These are phyloP conservation scores for Seiridium unicorne DNA, from an alignment of 2,329 filamentous ascomycete species.

Conservation along the genomic window DNA sequence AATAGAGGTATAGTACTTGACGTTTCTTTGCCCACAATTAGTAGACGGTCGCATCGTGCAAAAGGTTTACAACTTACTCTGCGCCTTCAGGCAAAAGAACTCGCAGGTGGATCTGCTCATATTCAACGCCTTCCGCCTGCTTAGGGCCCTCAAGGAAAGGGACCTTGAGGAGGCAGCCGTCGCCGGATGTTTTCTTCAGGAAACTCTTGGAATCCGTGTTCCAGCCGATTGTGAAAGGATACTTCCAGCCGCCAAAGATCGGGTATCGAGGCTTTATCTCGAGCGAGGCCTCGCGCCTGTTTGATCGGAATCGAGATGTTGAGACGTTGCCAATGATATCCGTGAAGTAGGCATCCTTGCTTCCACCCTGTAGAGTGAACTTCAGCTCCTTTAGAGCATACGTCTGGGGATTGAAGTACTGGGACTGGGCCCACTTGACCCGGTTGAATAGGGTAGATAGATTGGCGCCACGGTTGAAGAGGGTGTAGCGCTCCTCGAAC, in stretches of 20 bases:
- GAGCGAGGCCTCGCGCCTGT: conserved; percentile 74
- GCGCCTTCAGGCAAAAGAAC: conserved; percentile 91
- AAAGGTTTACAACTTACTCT: conserved; percentile 53
- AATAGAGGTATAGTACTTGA: conserved; percentile 73
- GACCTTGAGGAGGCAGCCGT: conserved; percentile 82
- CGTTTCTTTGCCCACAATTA: conserved; percentile 62
- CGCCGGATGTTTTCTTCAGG: conserved; percentile 63
- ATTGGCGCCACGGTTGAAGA: conserved; percentile 83
- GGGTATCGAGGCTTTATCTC: conserved; percentile 94
- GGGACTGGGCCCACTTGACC: conserved; percentile 70
- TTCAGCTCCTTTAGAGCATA: conserved; percentile 79
- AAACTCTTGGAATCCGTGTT: conserved; percentile 80
- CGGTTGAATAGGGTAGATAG: conserved; percentile 71
- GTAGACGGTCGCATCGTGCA: conserved; percentile 16
- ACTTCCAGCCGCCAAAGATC: conserved; percentile 97
- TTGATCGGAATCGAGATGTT: conserved; percentile 82
- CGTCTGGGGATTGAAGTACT: conserved; percentile 74
- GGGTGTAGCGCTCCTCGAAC: conserved; percentile 88
- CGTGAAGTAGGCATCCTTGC: conserved; percentile 86
- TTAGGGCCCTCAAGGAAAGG: conserved; percentile 93
- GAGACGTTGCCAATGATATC: conserved; percentile 97
- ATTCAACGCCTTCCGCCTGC: conserved; percentile 80
- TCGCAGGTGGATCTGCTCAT: conserved; percentile 75
- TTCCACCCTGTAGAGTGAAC: conserved; percentile 77
- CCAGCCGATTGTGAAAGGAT: conserved; percentile 96